Evolutionary conservation across 108 stramenopile species (phyloP).

Genomic region (Schizochytrium sp.): DNA sequence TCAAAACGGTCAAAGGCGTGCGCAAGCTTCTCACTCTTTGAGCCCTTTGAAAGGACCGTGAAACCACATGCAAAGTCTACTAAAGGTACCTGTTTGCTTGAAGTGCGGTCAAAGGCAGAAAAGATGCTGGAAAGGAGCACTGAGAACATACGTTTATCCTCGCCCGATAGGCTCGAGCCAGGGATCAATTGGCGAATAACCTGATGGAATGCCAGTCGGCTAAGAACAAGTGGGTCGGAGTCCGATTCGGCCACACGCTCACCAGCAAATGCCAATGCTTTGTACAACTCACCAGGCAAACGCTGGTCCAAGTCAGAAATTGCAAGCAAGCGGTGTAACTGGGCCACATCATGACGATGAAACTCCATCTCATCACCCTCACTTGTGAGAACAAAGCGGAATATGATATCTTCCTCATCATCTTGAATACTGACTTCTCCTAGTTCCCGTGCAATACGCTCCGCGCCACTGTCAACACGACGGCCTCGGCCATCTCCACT

Average conservation of each 20-base stretch:
- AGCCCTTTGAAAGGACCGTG: background rate
- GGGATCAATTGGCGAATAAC: constrained; percentile 15
- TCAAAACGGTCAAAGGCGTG: constrained; percentile 45
- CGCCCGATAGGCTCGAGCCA: background rate
- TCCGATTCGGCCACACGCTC: background rate
- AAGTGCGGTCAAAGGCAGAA: constrained; percentile 42
- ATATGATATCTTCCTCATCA: background rate
- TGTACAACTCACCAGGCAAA: background rate
- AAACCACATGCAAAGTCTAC: constrained; percentile 44
- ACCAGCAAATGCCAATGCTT: background rate
- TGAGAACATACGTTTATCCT: constrained; percentile 20
- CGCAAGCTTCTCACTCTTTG: constrained; percentile 56
- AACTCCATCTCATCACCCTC: background rate
- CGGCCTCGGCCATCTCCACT: background rate
- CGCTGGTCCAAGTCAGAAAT: background rate
- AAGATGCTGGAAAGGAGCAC: constrained; percentile 48
- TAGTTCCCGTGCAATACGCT: background rate
- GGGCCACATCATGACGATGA: background rate
- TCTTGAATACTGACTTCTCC: background rate
- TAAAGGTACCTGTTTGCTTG: background rate
- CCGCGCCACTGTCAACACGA: background rate
- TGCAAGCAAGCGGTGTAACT: background rate
- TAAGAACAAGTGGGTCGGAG: background rate
- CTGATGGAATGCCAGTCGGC: background rate
- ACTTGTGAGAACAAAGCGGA: background rate